phyloP scores from a whole-genome alignment of 164 flowering plant species.

The Cinnamomum micranthum region DNA sequence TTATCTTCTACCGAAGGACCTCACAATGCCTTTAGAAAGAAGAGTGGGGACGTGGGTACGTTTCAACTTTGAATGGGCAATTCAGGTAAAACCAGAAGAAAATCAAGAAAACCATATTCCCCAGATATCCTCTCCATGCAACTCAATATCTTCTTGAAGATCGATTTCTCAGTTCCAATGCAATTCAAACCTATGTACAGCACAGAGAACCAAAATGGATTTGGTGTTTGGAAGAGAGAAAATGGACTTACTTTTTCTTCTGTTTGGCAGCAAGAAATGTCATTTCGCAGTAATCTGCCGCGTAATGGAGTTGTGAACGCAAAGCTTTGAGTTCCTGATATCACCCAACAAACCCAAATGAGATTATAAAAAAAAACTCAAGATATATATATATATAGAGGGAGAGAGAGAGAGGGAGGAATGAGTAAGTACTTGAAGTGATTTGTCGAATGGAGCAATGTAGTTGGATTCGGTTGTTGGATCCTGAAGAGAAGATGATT shows the following conservation, averaged over 20 bases:
- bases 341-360: not conserved
- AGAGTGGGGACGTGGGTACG: too few species aligned
- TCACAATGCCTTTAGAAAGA: too few species aligned
- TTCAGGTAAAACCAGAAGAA: too few species aligned
- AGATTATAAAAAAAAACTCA: not conserved
- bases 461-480: not conserved
- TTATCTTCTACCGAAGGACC: too few species aligned
- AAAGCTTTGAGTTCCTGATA: conserved; percentile 65
- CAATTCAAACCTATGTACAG: too few species aligned
- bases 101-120: too few species aligned
- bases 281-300: conserved; percentile 68
- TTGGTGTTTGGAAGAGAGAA: too few species aligned
- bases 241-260: conserved; percentile 35
- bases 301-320: conserved; percentile 67
- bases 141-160: too few species aligned
- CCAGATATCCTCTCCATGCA: too few species aligned
- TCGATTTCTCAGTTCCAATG: too few species aligned
- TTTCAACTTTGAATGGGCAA: too few species aligned
- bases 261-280: conserved; percentile 44
- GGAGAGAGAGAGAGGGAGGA: not conserved
- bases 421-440: not conserved
- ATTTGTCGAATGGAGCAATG: not conserved
- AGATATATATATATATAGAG: not conserved
- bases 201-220: too few species aligned
- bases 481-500: not conserved